Evolutionary conservation across 2,329 filamentous ascomycete species (phyloP).

Genomic region (Microcyclospora tardicrescens): DNA sequence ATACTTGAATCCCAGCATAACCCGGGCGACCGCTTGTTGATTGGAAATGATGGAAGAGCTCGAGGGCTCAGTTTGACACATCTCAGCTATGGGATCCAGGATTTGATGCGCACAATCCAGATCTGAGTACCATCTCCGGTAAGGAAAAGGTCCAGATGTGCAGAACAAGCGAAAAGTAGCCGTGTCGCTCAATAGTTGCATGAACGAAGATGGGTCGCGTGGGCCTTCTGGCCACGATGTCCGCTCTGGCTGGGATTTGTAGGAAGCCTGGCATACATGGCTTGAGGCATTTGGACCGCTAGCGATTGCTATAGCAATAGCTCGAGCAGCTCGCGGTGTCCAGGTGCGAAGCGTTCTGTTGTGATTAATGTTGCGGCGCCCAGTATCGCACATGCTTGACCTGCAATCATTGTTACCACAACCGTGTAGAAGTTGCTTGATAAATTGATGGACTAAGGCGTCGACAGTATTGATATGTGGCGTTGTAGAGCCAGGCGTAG

Average conservation of each 20-base stretch:
- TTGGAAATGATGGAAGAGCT: background rate
- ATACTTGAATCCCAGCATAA: background rate
- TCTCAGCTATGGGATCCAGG: too few relatives aligned
- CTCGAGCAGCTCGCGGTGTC: slow-evolving; percentile 65
- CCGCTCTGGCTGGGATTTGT: slow-evolving; percentile 43
- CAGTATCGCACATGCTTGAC: slow-evolving; percentile 66
- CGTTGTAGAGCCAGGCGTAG: background rate
- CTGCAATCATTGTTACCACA: slow-evolving; percentile 55
- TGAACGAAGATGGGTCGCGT: slow-evolving; percentile 46
- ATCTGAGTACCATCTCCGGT: background rate
- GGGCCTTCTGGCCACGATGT: slow-evolving; percentile 14
- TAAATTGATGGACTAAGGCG: slow-evolving; percentile 19
- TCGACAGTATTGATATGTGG: slow-evolving; percentile 1
- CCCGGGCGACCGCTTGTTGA: background rate
- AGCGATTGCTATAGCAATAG: slow-evolving; percentile 63
- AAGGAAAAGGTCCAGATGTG: background rate
- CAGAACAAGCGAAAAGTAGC: background rate
- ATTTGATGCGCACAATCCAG: background rate
- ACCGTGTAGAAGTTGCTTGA: slow-evolving; percentile 64
- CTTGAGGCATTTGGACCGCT: slow-evolving; percentile 55
- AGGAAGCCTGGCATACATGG: slow-evolving; percentile 63
- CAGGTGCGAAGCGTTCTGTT: slow-evolving; percentile 61
- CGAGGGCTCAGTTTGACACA: background rate
- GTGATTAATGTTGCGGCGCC: slow-evolving; percentile 47
- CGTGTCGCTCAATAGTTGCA: slow-evolving; percentile 39